Evolutionary conservation across 2,329 filamentous ascomycete genomes (phyloP), one percentile per base, ranked within the genome.

Genomic region (Botrytis aclada): DNA sequence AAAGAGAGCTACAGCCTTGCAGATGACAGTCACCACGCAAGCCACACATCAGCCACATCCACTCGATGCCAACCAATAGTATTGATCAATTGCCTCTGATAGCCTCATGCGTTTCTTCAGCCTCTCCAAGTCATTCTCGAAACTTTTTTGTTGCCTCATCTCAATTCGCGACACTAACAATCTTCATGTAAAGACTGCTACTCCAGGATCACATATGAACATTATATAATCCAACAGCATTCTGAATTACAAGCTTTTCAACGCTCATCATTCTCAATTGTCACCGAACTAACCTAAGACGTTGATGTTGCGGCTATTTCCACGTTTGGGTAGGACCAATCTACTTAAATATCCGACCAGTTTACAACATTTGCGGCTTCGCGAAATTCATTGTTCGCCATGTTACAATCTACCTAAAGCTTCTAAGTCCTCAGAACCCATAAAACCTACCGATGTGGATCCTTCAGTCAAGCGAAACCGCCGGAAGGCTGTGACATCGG

Each of bases 291-390:
- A n/a, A 32, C 34, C 54, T 34, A 39, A 67, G 9, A 22, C 22
- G 66, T 77, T 77, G 56, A 78, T 78, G 77, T 78, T 78, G 66
- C 76, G 77, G 66, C n/a, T 74, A 45, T 47, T 56, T 16, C 58
- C 37, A 39, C 37, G 43, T 43, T 39, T 74, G 34, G 72, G 65
- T 66, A 76, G 74, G 75, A 63, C 72, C 58, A 66, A 72, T 51
- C 73, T 74, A 56, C 66, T 69, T 51, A 45, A 45, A 62, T 54
- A 22, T 56, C 45, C 45, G 37, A 39, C 51, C 16, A 45, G 34
- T 32, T 45, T 56, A 51, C 39, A 65, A 32, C 69, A 41, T 51
- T 47, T 29, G 14, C 47, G 34, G 8, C 54, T 51, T 54, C 60
- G 34, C 32, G 43, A 25, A 34, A 20, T 71, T 34, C 66, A 69